Percentiles rank a stretch among this genome's conserved stretches.
Evolutionary conservation across 2,329 filamentous ascomycete genomes (phyloP).

Genomic region (Colletotrichum sp.): DNA sequence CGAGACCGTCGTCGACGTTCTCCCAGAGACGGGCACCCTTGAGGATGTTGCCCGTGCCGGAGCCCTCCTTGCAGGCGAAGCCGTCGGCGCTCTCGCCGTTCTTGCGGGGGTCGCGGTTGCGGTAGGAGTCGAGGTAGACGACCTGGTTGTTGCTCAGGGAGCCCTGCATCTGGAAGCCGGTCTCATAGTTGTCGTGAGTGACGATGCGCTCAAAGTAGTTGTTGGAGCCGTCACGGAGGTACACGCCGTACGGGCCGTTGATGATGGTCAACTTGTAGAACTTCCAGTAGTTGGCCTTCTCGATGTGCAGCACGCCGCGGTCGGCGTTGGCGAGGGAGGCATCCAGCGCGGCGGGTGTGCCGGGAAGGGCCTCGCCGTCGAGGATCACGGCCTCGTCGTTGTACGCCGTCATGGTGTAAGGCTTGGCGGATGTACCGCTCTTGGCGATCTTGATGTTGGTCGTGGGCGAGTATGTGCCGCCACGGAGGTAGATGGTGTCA

Average conservation of each 20-base stretch:
- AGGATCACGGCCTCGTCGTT: constrained; percentile 47
- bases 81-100: constrained; percentile 57
- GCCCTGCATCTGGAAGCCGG: constrained; percentile 41
- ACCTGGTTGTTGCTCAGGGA: constrained; percentile 40
- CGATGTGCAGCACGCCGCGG: constrained; percentile 52
- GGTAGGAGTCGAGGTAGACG: constrained; percentile 47
- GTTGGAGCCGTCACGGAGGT: constrained; percentile 37
- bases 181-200: constrained; percentile 43
- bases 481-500: constrained; percentile 40
- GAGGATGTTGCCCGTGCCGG: constrained; percentile 49
- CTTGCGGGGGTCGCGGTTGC: constrained; percentile 52
- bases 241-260: constrained; percentile 42
- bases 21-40: constrained; percentile 52
- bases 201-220: constrained; percentile 40
- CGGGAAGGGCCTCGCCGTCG: constrained; percentile 45
- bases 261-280: constrained; percentile 44
- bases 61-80: constrained; percentile 52
- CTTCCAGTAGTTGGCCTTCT: constrained; percentile 36
- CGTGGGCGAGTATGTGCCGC: constrained; percentile 43
- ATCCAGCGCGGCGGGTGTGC: constrained; percentile 46
- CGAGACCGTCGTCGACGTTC: constrained; percentile 52
- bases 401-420: constrained; percentile 48
- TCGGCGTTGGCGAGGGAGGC: constrained; percentile 43
- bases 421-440: constrained; percentile 42
- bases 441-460: constrained; percentile 53